phyloP scores from a whole-genome alignment of 208 protist species.

The Blechomonas ayalai region DNA sequence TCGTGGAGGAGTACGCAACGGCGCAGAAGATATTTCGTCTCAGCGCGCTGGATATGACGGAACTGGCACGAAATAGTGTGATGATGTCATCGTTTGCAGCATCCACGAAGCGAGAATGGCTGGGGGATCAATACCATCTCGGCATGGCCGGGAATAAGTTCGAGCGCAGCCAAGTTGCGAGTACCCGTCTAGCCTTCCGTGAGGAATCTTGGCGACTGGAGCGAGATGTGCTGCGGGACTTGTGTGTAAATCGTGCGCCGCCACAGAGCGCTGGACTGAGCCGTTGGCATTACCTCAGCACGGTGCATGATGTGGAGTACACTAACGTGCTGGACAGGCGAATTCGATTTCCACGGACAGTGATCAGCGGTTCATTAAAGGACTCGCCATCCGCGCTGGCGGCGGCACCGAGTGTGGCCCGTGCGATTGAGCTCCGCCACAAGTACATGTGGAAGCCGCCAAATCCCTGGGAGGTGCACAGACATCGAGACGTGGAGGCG shows the following conservation, averaged over 20 bases:
- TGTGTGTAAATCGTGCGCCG: conserved; percentile 41
- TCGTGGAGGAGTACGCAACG: conserved; percentile 88
- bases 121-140: conserved; percentile 59
- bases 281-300: conserved; percentile 77
- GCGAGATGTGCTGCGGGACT: conserved; percentile 72
- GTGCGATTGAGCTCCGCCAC: conserved; percentile 62
- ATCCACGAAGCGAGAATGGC: conserved; percentile 69
- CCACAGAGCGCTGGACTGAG: conserved; percentile 36
- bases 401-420: conserved; percentile 43
- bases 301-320: conserved; percentile 82
- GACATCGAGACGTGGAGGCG: conserved; percentile 44
- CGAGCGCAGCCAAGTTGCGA: conserved; percentile 74
- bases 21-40: conserved; percentile 83
- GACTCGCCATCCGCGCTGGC: conserved; percentile 18
- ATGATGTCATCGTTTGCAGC: conserved; percentile 77
- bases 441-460: conserved; percentile 79
- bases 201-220: conserved; percentile 78
- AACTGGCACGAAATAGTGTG: conserved; percentile 85
- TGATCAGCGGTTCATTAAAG: conserved; percentile 60
- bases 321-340: conserved; percentile 76
- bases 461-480: conserved; percentile 55
- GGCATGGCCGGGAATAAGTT: conserved; percentile 70
- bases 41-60: conserved; percentile 79
- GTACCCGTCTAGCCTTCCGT: conserved; percentile 78
- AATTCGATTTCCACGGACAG: conserved; percentile 85